Evolutionary conservation across 1,284 basidiomycete genomes (phyloP).

Genomic region (Takashimella koratensis): DNA sequence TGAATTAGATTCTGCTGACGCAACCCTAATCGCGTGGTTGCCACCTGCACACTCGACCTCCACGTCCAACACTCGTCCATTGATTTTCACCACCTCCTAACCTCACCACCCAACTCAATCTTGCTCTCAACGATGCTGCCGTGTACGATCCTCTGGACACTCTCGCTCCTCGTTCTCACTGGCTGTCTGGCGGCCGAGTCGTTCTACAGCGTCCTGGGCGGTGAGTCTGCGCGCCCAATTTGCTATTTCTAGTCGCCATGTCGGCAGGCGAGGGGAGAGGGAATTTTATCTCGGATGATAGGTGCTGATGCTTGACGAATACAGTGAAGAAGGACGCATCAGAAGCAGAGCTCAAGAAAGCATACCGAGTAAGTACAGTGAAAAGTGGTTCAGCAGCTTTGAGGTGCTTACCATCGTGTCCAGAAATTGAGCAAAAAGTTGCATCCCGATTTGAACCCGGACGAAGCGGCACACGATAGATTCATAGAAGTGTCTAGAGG

Average conservation of each 20-base stretch:
- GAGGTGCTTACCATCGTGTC: neutral
- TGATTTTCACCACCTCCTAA: neutral
- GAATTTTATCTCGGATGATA: neutral
- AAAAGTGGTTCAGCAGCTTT: too few relatives aligned
- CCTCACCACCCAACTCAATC: neutral
- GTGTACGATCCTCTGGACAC: conserved; percentile 20
- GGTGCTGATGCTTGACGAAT: conserved; percentile 8
- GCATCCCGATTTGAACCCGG: conserved; percentile 92
- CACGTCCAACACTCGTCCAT: too few relatives aligned
- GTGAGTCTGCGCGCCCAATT: conserved; percentile 21
- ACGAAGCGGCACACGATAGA: conserved; percentile 70
- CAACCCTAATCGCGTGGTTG: too few relatives aligned
- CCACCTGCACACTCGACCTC: too few relatives aligned
- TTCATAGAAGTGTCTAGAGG: conserved; percentile 87
- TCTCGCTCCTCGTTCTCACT: conserved; percentile 35
- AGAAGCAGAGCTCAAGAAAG: conserved; percentile 81
- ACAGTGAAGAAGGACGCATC: conserved; percentile 72
- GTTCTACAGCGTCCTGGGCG: conserved; percentile 48
- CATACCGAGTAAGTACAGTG: conserved; percentile 66
- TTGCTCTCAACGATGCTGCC: conserved; percentile 37
- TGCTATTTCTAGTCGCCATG: conserved; percentile 10
- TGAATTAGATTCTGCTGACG: too few relatives aligned
- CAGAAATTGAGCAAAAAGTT: conserved; percentile 79
- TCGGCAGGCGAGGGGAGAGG: conserved; percentile 7
- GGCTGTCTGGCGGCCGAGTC: conserved; percentile 41